Percentiles rank a stretch among this genome's conserved stretches.
Evolutionary conservation across 768 basidiomycete genomes (phyloP).

Genomic region (Tricholoma sp.): DNA sequence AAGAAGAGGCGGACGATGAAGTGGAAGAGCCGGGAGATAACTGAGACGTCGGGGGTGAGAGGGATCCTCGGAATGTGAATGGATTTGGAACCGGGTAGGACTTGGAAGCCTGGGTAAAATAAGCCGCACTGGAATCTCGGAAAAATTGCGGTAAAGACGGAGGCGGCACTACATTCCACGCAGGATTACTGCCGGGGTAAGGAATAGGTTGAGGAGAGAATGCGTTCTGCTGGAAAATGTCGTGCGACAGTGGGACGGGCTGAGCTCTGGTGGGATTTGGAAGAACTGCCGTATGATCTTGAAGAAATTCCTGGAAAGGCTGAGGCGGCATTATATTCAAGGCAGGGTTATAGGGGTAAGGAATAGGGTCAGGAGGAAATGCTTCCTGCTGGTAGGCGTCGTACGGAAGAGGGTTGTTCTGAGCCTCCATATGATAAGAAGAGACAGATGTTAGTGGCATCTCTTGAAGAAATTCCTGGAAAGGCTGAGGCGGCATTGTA

Average conservation of each 20-base stretch:
- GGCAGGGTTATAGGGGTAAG: too few species aligned
- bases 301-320: background rate
- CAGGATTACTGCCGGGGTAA: too few species aligned
- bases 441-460: background rate
- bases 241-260: background rate
- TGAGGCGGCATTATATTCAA: too few species aligned
- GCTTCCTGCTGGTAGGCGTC: background rate
- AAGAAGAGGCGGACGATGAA: background rate
- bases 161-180: too few species aligned
- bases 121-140: too few species aligned
- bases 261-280: background rate
- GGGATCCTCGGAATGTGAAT: background rate
- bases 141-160: too few species aligned
- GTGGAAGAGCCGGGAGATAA: background rate
- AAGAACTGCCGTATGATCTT: background rate
- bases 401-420: background rate
- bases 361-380: background rate
- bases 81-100: too few species aligned
- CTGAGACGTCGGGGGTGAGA: background rate
- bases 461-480: background rate
- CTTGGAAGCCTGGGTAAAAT: background rate
- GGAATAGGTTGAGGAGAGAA: background rate
- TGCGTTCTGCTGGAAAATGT: too few species aligned
- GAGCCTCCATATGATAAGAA: background rate
- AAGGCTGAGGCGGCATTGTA: too few species aligned